These are phyloP conservation scores for Talaromyces piceae DNA, from an alignment of 2,329 filamentous ascomycete species.

Conservation along the genomic window DNA sequence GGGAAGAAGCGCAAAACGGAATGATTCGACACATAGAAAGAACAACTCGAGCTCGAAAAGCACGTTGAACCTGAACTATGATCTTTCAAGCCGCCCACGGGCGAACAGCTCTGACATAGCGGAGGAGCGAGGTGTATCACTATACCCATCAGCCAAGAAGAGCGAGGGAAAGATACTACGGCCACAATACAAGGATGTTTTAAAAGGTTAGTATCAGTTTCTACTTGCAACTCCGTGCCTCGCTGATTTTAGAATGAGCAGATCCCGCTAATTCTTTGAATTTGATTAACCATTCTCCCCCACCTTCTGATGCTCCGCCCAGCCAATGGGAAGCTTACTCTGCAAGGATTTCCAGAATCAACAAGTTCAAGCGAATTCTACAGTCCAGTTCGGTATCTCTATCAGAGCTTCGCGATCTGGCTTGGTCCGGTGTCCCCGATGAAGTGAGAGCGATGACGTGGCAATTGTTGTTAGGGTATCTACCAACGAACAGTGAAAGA, in stretches of 20 bases:
- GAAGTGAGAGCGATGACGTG: conserved; percentile 99
- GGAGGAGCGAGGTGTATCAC: conserved; percentile 72
- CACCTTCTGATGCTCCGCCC: conserved; percentile 63
- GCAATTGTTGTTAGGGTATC: conserved; percentile 89
- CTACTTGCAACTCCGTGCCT: background rate
- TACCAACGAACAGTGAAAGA: conserved; percentile 93
- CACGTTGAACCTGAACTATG: conserved; percentile 21
- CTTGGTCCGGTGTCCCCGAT: conserved; percentile 90
- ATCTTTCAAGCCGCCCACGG: conserved; percentile 44
- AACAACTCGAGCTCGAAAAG: conserved; percentile 7
- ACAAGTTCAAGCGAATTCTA: conserved; percentile 95
- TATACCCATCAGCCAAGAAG: conserved; percentile 82
- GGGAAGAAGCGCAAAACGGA: conserved; percentile 39
- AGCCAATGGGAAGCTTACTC: conserved; percentile 84
- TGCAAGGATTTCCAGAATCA: conserved; percentile 84
- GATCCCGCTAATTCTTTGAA: conserved; percentile 90
- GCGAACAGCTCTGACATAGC: conserved; percentile 92
- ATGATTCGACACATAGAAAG: conserved; percentile 32
- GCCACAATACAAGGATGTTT: conserved; percentile 95
- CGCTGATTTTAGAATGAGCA: conserved; percentile 8
- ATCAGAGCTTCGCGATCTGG: conserved; percentile 71
- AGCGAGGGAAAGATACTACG: conserved; percentile 90
- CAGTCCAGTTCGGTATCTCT: conserved; percentile 86
- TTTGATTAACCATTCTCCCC: conserved; percentile 77
- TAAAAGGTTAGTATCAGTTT: conserved; percentile 49